Percentiles rank a stretch among this genome's conserved stretches.
These are phyloP conservation scores for Stellera chamaejasme DNA, from an alignment of 345 rosid genomes.

Conservation along the genomic window DNA sequence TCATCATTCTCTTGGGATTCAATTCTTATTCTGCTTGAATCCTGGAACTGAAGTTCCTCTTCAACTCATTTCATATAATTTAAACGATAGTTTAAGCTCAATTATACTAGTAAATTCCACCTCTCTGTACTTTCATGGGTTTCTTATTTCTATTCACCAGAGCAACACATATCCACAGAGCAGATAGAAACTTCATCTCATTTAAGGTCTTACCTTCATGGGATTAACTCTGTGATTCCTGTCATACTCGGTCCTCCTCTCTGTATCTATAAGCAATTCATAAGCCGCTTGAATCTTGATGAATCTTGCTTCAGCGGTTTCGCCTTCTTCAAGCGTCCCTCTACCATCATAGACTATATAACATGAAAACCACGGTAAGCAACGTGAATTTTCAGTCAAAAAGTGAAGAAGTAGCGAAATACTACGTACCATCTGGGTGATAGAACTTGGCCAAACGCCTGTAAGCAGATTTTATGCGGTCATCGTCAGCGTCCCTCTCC, in stretches of 20 bases:
- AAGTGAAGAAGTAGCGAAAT: background rate
- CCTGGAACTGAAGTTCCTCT: too few species aligned
- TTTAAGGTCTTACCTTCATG: constrained; percentile 51
- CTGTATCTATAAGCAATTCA: constrained; percentile 80
- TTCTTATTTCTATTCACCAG: too few species aligned
- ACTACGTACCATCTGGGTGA: constrained; percentile 89
- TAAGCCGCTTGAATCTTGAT: constrained; percentile 98
- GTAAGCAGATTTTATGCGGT: constrained; percentile 76
- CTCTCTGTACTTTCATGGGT: too few species aligned
- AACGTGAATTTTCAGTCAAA: constrained; percentile 1
- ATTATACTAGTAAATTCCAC: too few species aligned
- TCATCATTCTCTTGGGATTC: too few species aligned
- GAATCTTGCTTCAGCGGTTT: constrained; percentile 91
- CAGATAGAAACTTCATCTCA: background rate
- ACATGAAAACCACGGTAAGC: background rate
- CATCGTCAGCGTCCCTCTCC: constrained; percentile 78
- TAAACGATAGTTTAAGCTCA: too few species aligned
- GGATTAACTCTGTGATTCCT: constrained; percentile 78
- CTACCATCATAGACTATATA: constrained; percentile 77
- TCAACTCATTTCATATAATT: too few species aligned
- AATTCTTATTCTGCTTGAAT: too few species aligned
- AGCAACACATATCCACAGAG: background rate
- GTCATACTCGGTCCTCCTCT: constrained; percentile 66
- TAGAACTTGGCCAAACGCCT: constrained; percentile 86
- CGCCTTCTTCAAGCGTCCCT: constrained; percentile 91